Conservation (phyloP, 345 rosid genomes). For the Microcos paniculata region DNA sequence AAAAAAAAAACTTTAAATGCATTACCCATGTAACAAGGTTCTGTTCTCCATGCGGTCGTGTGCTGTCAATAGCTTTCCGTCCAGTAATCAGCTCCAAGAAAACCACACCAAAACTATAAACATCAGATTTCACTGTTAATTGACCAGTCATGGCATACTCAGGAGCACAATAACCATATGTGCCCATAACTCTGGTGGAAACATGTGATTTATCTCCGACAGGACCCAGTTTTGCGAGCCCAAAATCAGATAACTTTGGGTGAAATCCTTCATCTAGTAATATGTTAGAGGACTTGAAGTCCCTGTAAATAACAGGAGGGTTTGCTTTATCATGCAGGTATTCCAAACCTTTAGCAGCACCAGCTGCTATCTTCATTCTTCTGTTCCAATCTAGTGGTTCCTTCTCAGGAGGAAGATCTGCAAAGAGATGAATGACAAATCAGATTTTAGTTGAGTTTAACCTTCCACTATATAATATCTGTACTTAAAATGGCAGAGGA, state of each 20-base stretch:
- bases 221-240: conserved; percentile 97
- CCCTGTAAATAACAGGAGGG: conserved; percentile 96
- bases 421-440: background rate
- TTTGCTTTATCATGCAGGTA: conserved; percentile 90
- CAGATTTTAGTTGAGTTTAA: too few relatives aligned
- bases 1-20: background rate
- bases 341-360: conserved; percentile 97
- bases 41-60: conserved; percentile 91
- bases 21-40: conserved; percentile 93
- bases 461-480: background rate
- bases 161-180: conserved; percentile 99
- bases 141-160: conserved; percentile 99
- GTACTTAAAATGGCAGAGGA: background rate
- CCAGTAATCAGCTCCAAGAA: conserved; percentile 95
- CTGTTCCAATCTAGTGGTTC: conserved; percentile 94
- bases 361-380: conserved; percentile 97
- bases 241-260: conserved; percentile 97
- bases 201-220: conserved; percentile 97
- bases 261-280: conserved; percentile 85
- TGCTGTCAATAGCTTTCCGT: conserved; percentile 86
- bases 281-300: conserved; percentile 95
- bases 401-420: conserved; percentile 92
- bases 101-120: conserved; percentile 94
- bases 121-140: conserved; percentile 91
- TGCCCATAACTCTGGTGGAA: conserved; percentile 99